Evolutionary conservation across 345 rosid genomes (phyloP), one percentile per base, ranked within the genome.

Genomic region (Populus ilicifolia): DNA sequence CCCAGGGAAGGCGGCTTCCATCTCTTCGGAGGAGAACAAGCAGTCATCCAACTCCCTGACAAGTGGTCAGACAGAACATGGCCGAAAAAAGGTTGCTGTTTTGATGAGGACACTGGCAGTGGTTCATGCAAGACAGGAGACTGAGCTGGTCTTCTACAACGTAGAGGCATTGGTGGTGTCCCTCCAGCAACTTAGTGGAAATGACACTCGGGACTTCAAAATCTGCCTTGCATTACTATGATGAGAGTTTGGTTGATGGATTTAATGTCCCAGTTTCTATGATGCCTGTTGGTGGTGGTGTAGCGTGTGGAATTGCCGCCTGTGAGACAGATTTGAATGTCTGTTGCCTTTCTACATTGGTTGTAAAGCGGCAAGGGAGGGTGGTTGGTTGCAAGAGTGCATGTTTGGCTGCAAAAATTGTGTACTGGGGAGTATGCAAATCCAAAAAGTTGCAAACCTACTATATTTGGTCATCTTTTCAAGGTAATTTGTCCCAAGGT

Each of bases 381-480:
- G 78, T 85, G 10, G 91, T 87, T 77, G 89, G 85, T 1, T 87
- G 89, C 70, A 87, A 87, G 77, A 88, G 89, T 76, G 89, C 88
- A 2, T 87, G 91, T 77, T 50, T 85, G 83, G 91, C 88, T 67
- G 85, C 86, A 5, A 85, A 72, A 56, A 69, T 77, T 5, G 89
- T 87, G 91, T 68, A 85, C 84, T 2, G 89, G 91, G 16, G 75
- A 85, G 52, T 85, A 72, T 76, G 82, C 83, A 2, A 74, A 77
- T 74, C 87, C 87, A 1, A 79, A 67, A 50, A 84, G 50, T 11
- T 88, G 89, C 66, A 80, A 75, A 65, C 91, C 89, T 5, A 82
- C 78, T 21, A 29, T 82, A 50, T 88, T 84, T 79, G 85, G 81
- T 66, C 78, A 43, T 73, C 68, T 88, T 17, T 88, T 84, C 39